These are phyloP conservation scores for Fusarium illudens DNA, from an alignment of 2,329 filamentous ascomycete genomes.

Conservation along the genomic window DNA sequence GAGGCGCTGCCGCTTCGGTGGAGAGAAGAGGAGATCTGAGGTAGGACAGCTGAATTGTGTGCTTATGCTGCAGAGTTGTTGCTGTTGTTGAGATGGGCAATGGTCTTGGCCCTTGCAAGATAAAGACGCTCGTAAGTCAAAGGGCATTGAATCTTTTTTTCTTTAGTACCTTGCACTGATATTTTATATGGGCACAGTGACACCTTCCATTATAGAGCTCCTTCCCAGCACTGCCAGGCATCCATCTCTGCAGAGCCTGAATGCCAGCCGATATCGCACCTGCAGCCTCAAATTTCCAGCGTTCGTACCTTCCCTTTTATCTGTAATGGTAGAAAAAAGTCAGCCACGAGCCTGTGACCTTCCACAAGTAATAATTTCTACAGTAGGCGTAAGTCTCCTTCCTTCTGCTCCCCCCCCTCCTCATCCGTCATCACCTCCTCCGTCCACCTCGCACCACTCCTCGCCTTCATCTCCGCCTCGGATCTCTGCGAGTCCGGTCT, in stretches of 20 bases:
- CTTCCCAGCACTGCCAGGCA: background rate
- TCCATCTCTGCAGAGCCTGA: background rate
- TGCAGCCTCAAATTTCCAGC: background rate
- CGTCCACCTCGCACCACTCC: background rate
- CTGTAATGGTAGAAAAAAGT: background rate
- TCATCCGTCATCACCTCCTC: background rate
- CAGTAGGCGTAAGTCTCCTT: background rate
- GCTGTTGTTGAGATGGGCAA: background rate
- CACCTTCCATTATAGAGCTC: background rate
- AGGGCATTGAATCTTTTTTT: background rate
- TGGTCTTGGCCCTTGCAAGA: background rate
- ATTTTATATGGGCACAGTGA: background rate
- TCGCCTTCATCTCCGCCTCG: background rate
- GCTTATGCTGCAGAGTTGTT: constrained; percentile 12
- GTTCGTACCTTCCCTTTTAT: background rate
- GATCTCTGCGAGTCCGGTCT: constrained; percentile 4
- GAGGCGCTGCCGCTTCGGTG: constrained; percentile 8
- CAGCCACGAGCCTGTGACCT: background rate
- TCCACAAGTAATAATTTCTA: background rate
- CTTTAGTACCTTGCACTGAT: background rate
- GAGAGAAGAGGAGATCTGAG: constrained; percentile 6
- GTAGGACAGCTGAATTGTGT: constrained; percentile 33
- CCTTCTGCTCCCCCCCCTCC: background rate
- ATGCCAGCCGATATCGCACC: background rate
- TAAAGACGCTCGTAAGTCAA: background rate